These are phyloP conservation scores for Penicillium antarcticum DNA, from an alignment of 495 filamentous ascomycete genomes.

Conservation along the genomic window DNA sequence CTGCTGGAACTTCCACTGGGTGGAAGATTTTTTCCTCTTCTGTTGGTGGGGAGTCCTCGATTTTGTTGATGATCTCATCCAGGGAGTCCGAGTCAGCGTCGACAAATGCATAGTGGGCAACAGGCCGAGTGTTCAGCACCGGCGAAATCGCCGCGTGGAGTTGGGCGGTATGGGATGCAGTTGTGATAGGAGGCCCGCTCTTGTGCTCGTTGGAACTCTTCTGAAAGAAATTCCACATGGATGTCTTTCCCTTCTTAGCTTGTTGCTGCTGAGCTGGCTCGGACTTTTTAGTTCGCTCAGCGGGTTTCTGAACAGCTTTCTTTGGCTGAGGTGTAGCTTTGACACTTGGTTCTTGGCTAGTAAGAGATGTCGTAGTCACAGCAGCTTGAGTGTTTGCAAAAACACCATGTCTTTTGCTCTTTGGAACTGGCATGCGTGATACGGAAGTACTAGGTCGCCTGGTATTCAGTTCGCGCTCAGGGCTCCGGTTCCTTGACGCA, in stretches of 20 bases:
- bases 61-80: constrained; percentile 62
- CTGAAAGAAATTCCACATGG: constrained; percentile 78
- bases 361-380: constrained; percentile 22
- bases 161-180: constrained; percentile 18
- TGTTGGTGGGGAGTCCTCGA: constrained; percentile 47
- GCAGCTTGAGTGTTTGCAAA: constrained; percentile 27
- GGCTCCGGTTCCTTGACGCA: constrained; percentile 1
- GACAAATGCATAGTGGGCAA: constrained; percentile 81
- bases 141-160: constrained; percentile 42
- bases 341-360: constrained; percentile 25
- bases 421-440: constrained; percentile 22
- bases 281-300: constrained; percentile 7
- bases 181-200: background rate
- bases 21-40: constrained; percentile 28
- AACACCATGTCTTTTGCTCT: constrained; percentile 5
- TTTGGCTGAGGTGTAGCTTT: constrained; percentile 16
- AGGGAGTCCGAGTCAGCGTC: constrained; percentile 70
- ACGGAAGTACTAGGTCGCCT: background rate
- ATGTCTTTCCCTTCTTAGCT: constrained; percentile 28
- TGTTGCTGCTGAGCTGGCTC: constrained; percentile 9
- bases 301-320: background rate
- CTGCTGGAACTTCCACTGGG: constrained; percentile 29
- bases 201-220: constrained; percentile 34
- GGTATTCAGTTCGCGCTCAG: background rate
- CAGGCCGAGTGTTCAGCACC: constrained; percentile 34